phyloP scores from a whole-genome alignment of 371 early-diverging fungal species.

The Aphelidium insulamus region DNA sequence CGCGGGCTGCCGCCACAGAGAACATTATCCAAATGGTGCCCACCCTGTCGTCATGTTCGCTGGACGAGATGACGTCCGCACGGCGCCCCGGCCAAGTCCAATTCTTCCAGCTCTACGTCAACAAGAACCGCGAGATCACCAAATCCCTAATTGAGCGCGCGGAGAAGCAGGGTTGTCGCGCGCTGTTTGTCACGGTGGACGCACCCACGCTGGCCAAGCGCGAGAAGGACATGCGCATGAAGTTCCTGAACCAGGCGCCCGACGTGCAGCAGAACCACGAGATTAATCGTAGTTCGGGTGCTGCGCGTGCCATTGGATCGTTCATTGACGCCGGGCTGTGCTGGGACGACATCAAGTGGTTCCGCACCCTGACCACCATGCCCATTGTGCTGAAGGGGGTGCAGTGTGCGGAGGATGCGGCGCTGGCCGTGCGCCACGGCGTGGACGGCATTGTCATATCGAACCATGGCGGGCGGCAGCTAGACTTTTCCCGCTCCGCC shows the following conservation, averaged over 20 bases:
- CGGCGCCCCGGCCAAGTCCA: conserved; percentile 16
- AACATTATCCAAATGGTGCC: conserved; percentile 40
- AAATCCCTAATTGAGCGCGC: conserved; percentile 49
- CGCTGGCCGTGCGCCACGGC: conserved; percentile 49
- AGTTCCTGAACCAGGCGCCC: conserved; percentile 23
- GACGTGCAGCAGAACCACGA: conserved; percentile 6
- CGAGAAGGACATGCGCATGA: conserved; percentile 71
- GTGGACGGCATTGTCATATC: conserved; percentile 65
- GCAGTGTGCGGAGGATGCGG: conserved; percentile 72
- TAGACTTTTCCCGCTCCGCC: conserved; percentile 47
- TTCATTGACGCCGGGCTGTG: conserved; percentile 30
- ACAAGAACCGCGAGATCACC: conserved; percentile 47
- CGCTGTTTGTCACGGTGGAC: conserved; percentile 77
- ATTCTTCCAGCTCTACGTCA: conserved; percentile 86
- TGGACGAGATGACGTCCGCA: conserved; percentile 34
- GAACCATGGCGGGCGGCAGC: conserved; percentile 90
- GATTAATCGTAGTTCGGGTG: conserved; percentile 7
- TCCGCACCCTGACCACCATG: conserved; percentile 50
- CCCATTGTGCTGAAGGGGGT: conserved; percentile 83
- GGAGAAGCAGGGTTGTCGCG: conserved; percentile 57
- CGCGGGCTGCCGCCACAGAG: conserved; percentile 26
- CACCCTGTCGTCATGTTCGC: conserved; percentile 42
- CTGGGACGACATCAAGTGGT: conserved; percentile 76
- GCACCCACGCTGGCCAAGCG: conserved; percentile 72
- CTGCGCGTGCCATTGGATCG: too few species aligned